phyloP scores from a whole-genome alignment of 192 early-diverging fungal species.

The Coemansia sp. region DNA sequence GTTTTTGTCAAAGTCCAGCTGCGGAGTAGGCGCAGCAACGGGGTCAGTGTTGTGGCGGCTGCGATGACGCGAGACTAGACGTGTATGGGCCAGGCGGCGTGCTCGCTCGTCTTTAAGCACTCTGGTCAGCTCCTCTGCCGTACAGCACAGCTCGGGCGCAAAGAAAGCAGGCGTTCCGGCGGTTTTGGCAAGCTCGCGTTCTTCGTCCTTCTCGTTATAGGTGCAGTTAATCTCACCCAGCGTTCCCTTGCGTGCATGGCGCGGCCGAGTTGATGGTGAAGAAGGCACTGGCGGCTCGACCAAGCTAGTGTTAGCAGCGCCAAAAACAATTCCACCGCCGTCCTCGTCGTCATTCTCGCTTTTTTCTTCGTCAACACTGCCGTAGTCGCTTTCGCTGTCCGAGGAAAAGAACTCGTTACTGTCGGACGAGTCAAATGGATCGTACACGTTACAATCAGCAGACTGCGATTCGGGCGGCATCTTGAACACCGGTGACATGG shows the following conservation, averaged over 20 bases:
- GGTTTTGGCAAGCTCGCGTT: slow-evolving; percentile 89
- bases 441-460: slow-evolving; percentile 43
- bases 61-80: slow-evolving; percentile 15
- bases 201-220: slow-evolving; percentile 58
- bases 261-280: slow-evolving; percentile 11
- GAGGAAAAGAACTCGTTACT: slow-evolving; percentile 56
- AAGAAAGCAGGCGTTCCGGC: slow-evolving; percentile 97
- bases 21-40: slow-evolving; percentile 6
- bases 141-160: slow-evolving; percentile 94
- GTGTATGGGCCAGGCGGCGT: slow-evolving; percentile 12
- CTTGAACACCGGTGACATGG: slow-evolving; percentile 25
- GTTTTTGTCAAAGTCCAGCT: slow-evolving; percentile 6
- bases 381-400: slow-evolving; percentile 47
- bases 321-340: slow-evolving; percentile 35
- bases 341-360: slow-evolving; percentile 35
- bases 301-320: slow-evolving; percentile 15
- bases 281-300: slow-evolving; percentile 8
- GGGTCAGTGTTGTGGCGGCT: slow-evolving; percentile 18
- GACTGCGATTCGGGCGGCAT: slow-evolving; percentile 44
- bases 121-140: slow-evolving; percentile 41
- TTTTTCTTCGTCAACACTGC: slow-evolving; percentile 14
- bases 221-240: slow-evolving; percentile 39
- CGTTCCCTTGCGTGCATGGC: slow-evolving; percentile 31
- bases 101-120: slow-evolving; percentile 31
- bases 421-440: slow-evolving; percentile 52